Evolutionary conservation across 495 filamentous ascomycete genomes (phyloP).

Genomic region (Corynascus novoguineensis): DNA sequence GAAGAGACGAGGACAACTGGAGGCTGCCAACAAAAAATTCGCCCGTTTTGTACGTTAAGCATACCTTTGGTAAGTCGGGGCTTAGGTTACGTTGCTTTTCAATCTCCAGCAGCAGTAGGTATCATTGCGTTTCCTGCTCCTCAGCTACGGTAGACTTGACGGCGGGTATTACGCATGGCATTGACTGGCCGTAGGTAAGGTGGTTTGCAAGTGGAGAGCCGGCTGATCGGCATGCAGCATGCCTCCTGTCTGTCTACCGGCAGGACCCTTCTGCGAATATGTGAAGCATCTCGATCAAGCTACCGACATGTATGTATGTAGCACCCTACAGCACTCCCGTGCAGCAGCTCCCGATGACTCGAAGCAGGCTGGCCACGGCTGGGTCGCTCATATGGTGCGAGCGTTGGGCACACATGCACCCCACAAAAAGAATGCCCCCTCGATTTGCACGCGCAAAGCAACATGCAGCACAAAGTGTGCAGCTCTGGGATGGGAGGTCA

Average conservation of each 20-base stretch:
- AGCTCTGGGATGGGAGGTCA: constrained; percentile 3
- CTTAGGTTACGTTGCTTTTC: too few relatives aligned
- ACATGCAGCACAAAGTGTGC: not conserved
- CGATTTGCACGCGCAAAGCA: constrained; percentile 2
- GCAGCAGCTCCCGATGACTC: not conserved
- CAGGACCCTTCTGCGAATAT: not conserved
- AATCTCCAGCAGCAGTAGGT: too few relatives aligned
- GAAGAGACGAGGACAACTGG: not conserved
- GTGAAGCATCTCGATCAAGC: constrained; percentile 5
- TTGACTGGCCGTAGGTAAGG: not conserved
- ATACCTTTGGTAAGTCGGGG: too few relatives aligned
- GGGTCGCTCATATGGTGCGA: not conserved
- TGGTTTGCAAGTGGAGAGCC: not conserved
- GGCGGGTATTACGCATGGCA: not conserved
- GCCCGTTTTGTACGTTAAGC: too few relatives aligned
- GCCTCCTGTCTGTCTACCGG: not conserved
- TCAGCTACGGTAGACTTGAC: not conserved
- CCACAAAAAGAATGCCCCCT: not conserved
- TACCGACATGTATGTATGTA: too few relatives aligned
- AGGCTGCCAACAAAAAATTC: too few relatives aligned
- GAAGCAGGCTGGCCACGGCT: not conserved
- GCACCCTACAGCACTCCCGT: not conserved
- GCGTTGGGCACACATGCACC: constrained; percentile 20
- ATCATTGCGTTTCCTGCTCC: too few relatives aligned
- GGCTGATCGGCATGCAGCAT: constrained; percentile 7